These are phyloP conservation scores for Lunularia cruciata DNA, from an alignment of 225 moss, liverwort and hornwort species.

Conservation along the genomic window DNA sequence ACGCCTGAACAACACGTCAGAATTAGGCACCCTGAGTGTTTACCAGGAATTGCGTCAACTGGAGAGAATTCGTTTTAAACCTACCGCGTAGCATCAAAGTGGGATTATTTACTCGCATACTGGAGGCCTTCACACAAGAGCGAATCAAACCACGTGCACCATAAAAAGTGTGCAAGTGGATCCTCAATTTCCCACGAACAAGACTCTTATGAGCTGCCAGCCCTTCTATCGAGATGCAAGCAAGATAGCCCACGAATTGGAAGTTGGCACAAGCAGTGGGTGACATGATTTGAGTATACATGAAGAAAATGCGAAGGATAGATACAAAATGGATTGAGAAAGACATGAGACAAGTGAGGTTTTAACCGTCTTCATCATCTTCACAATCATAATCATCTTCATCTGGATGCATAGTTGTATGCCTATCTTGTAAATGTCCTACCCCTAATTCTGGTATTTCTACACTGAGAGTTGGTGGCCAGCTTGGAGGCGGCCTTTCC, in stretches of 20 bases:
- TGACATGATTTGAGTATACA: neutral
- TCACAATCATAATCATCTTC: conserved; percentile 99
- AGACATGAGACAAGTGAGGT: conserved; percentile 30
- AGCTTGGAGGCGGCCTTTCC: conserved; percentile 28
- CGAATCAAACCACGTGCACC: too few species aligned
- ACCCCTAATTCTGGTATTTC: conserved; percentile 82
- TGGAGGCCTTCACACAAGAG: too few species aligned
- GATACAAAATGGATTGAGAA: conserved; percentile 14
- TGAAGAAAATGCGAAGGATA: neutral
- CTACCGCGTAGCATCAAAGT: too few species aligned
- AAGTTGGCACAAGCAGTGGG: too few species aligned
- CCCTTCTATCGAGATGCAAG: neutral
- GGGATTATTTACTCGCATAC: too few species aligned
- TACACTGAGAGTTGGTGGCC: conserved; percentile 58
- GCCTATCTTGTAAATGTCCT: conserved; percentile 67
- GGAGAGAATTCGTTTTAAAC: too few species aligned
- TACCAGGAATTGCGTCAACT: too few species aligned
- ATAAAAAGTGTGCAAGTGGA: too few species aligned
- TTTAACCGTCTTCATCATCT: conserved; percentile 92
- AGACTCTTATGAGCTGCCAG: neutral
- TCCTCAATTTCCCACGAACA: neutral
- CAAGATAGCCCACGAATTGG: neutral
- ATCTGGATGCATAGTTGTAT: conserved; percentile 79
- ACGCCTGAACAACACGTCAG: too few species aligned
- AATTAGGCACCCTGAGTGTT: too few species aligned